Evolutionary conservation across 495 filamentous ascomycete genomes (phyloP), one percentile per base, ranked within the genome.

Genomic region (Talaromyces thailandensis): DNA sequence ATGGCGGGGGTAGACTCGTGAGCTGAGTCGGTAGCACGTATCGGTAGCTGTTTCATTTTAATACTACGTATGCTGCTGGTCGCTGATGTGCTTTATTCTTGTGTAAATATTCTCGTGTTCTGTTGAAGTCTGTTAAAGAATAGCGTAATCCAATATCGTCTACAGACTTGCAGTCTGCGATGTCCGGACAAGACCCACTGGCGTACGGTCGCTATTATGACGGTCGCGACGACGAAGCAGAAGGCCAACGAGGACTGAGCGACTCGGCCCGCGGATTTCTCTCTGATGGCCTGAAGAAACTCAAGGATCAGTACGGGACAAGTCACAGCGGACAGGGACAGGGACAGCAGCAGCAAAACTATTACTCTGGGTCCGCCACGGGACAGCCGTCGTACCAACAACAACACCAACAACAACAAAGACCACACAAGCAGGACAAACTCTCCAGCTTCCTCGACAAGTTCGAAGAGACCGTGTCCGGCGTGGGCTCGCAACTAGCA

Each of bases 141-240:
- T 16, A 40, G 16, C 35, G 16, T 12, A 40, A 40, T 16, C 14
- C 35, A 40, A 40, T 35, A 35, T 50, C 45, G 45, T 50, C 8
- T 23, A n/a, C n/a, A n/a, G n/a, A n/a, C n/a, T 52, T 52, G 11
- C 48, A 12, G 48, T n/a, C 43, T 53, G 48, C 50, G 37, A 81
- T 81, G 79, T 78, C 79, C 29, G 63, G 68, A 31, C 76, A 84
- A 65, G 81, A 85, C 64, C 67, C 67, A 21, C 66, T 86, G 68
- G 83, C 82, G 52, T 86, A 86, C 67, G 83, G 83, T 69, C 76
- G 79, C 18, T 82, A 83, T 61, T 75, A 82, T 64, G 66, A 62
- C 29, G 68, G 70, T 16, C 29, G 64, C 62, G 65, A 70, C 50
- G 56, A 62, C 37, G 37, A 51, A 11, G 50, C 24, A 50, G 40